Conservation (phyloP, 2,329 filamentous ascomycete species). For the Sodiomyces alkalinus region DNA sequence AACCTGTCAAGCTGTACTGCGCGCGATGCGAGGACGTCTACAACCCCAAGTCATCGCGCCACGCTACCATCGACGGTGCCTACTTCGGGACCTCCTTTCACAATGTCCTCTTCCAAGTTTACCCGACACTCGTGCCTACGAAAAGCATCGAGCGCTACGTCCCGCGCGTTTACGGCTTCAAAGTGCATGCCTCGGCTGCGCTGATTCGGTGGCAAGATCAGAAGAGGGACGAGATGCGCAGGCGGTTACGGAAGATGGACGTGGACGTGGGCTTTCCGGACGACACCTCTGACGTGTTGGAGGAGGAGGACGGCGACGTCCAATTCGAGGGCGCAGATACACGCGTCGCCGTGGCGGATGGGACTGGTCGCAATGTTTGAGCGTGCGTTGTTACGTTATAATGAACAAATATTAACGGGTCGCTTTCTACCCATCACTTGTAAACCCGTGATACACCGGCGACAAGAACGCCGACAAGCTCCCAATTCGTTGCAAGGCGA, state of each 20-base stretch:
- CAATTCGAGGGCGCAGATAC: conserved; percentile 23
- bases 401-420: too few relatives aligned
- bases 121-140: conserved; percentile 72
- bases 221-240: conserved; percentile 68
- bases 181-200: conserved; percentile 78
- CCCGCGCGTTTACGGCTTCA: conserved; percentile 87
- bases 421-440: too few relatives aligned
- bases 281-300: conserved; percentile 46
- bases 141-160: conserved; percentile 81
- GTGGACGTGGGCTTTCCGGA: conserved; percentile 73
- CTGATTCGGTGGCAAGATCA: conserved; percentile 82
- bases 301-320: conserved; percentile 41
- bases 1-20: conserved; percentile 94
- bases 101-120: conserved; percentile 98
- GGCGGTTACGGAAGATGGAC: conserved; percentile 52
- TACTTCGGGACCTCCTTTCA: conserved; percentile 98
- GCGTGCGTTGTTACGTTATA: too few relatives aligned
- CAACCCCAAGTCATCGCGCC: conserved; percentile 94
- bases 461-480: too few relatives aligned
- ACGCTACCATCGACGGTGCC: conserved; percentile 88
- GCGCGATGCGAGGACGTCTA: conserved; percentile 95
- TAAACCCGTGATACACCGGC: too few relatives aligned
- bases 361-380: not conserved
- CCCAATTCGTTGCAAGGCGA: too few relatives aligned
- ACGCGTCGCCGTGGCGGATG: conserved; percentile 12